Evolutionary conservation across 441 rosid genomes (phyloP), one percentile per base, ranked within the genome.

Genomic region (Pelargonium cotyledonis): DNA sequence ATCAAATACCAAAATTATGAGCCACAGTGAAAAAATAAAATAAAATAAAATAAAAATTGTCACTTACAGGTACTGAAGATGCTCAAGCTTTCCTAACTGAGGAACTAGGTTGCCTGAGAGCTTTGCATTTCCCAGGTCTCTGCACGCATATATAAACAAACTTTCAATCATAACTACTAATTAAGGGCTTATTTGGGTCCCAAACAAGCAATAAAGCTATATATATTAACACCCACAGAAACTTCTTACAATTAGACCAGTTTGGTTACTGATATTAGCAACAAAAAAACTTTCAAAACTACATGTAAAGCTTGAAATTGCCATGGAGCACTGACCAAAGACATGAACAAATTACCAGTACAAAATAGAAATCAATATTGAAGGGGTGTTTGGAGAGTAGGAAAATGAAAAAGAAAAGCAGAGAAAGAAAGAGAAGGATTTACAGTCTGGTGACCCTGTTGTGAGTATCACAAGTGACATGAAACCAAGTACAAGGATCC

Each of bases 401-500:
- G 43, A 60, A 65, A 65, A 12, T 29, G 3, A 12, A 1, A 2
- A 40, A 31, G 26, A 12, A n/a, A n/a, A 19, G 63, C 12, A 26
- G 0, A 0, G 40, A 31, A 6, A 2, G 12, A 5, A n/a, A 14
- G n/a, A 21, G 44, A 46, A 51, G 8, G 8, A 40, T 83, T 82
- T 78, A 90, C 93, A 90, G 73, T 19, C 93, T 77, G 72, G 89
- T 86, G 65, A 90, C 94, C 61, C 82, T 85, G 67, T 73, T 83
- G 41, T 85, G 80, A 49, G 69, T 23, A 49, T 90, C 84, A 72
- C 94, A 88, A 8, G 89, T 83, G 46, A 90, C 89, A 58, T 90
- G 92, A 70, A 90, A 88, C 96, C 96, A 88, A 70, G 94, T 86
- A 74, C 94, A 90, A 23, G 96, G 92, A 81, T 88, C 88, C 46